Base-by-base conservation (phyloP, 2,329 filamentous ascomycete genomes). In the Arthrobotrys sphaeroides region DNA sequence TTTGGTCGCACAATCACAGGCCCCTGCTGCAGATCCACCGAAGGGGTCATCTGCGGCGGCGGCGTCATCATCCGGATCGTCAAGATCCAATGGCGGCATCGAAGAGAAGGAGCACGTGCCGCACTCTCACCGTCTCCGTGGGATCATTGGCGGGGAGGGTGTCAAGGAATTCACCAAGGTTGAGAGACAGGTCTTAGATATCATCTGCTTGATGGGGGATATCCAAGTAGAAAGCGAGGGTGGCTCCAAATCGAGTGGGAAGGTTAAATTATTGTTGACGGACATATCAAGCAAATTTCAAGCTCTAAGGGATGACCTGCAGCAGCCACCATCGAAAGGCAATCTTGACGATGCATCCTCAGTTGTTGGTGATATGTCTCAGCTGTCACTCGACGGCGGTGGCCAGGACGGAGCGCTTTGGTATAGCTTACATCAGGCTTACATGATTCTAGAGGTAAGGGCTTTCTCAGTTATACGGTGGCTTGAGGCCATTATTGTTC, bases 391-490 rank as follows among this genome's bases (percentile, higher is more conserved):
- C 20, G 45, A 47, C 2, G 33, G n/a, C n/a, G n/a, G 42, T 18
- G n/a, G 16, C 13, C 47, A 43, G 20, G 45, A 57, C 12, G 18
- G 1, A 22, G 31, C 61, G 31, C 70, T 59, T 13, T 74, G 70
- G 70, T 74, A 74, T 57, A 33, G 26, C 31, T 31, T 74, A 40
- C 70, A 74, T 33, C 62, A 38, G n/a, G 33, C 45, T 33, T 74
- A 67, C 47, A 74, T 74, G 70, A 43, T 53, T 12, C 31, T 74
- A 7, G 70, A 74, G 70, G 70, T 74, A 68, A 74, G 70, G 62
- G 55, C 55, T 26, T 24, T 61, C 53, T 28, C 33, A 28, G 16
- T 55, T 24, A 20, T 55, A 20, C 24, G 31, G 47, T 62, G 36
- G 26, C 36, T 47, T 28, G 22, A n/a, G n/a, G 33, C 7, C 5